Evolutionary conservation across 73 alveolate species (phyloP).

Genomic region (Uronychia setigera): DNA sequence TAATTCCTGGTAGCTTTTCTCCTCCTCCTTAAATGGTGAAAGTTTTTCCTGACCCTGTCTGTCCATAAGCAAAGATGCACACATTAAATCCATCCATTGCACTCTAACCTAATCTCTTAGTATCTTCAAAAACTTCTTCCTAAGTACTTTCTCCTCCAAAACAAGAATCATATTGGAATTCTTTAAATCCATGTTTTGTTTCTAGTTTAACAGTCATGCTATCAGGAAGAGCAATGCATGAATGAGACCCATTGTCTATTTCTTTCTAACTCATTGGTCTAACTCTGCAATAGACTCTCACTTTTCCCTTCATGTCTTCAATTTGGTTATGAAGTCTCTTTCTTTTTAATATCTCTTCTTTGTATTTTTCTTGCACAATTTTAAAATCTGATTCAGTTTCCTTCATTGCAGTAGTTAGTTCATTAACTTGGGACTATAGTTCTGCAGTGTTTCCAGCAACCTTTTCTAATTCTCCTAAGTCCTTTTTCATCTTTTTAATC

Average conservation of each 20-base stretch:
- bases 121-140: slow-evolving; percentile 91
- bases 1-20: slow-evolving; percentile 90
- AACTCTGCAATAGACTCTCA: slow-evolving; percentile 93
- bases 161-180: slow-evolving; percentile 78
- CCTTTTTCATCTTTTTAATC: slow-evolving; percentile 11
- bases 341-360: slow-evolving; percentile 61
- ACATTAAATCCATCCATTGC: slow-evolving; percentile 98
- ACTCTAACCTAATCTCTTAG: slow-evolving; percentile 83
- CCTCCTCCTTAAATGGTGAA: slow-evolving; percentile 96
- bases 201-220: slow-evolving; percentile 39
- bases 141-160: slow-evolving; percentile 81
- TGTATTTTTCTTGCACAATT: slow-evolving; percentile 39
- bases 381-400: slow-evolving; percentile 4
- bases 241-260: slow-evolving; percentile 11
- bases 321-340: slow-evolving; percentile 73
- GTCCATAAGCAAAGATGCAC: slow-evolving; percentile 98
- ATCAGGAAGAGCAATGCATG: slow-evolving; percentile 54
- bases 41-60: slow-evolving; percentile 99
- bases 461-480: slow-evolving; percentile 23
- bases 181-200: slow-evolving; percentile 46
- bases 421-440: neutral
- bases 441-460: slow-evolving; percentile 13
- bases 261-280: slow-evolving; percentile 84
- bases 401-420: slow-evolving; percentile 11
- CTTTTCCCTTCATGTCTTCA: slow-evolving; percentile 95